Evolutionary conservation across 202 grass and related monocot species (phyloP).

Genomic region (Eragrostis tef): DNA sequence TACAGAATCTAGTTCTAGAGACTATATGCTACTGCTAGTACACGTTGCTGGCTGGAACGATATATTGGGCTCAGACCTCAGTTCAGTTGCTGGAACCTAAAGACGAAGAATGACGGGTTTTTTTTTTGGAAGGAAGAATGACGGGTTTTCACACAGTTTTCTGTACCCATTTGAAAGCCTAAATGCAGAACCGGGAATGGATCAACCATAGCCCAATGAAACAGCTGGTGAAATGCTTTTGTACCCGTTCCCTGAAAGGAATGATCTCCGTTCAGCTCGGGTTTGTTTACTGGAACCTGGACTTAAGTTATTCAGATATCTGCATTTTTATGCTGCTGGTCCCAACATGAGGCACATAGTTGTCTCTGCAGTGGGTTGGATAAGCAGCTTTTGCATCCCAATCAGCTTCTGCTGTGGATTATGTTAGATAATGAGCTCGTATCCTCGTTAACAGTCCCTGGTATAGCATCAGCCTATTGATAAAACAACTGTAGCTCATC

Average conservation of each 20-base stretch:
- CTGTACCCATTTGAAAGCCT: constrained; percentile 38
- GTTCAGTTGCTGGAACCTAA: constrained; percentile 35
- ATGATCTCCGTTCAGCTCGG: constrained; percentile 35
- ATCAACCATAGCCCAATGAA: constrained; percentile 27
- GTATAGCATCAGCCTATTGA: constrained; percentile 39
- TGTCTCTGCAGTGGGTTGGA: constrained; percentile 47
- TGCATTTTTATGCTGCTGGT: constrained; percentile 51
- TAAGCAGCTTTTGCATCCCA: constrained; percentile 44
- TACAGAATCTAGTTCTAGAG: too few relatives aligned
- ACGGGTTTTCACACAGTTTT: constrained; percentile 28
- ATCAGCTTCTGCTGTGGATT: constrained; percentile 44
- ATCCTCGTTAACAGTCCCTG: constrained; percentile 21
- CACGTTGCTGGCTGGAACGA: constrained; percentile 43
- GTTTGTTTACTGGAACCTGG: constrained; percentile 47
- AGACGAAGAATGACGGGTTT: constrained; percentile 31
- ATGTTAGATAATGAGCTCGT: constrained; percentile 43
- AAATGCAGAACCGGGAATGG: constrained; percentile 31
- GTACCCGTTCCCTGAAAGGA: constrained; percentile 12
- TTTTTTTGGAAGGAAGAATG: too few relatives aligned
- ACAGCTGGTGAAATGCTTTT: constrained; percentile 35
- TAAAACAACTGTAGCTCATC: constrained; percentile 29
- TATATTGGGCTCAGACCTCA: constrained; percentile 31
- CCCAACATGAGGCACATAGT: constrained; percentile 90
- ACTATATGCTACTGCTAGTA: constrained; percentile 42
- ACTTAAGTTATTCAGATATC: constrained; percentile 46